Conservation (phyloP, 176 grass and related monocot species). For the Microstegium vimineum region DNA sequence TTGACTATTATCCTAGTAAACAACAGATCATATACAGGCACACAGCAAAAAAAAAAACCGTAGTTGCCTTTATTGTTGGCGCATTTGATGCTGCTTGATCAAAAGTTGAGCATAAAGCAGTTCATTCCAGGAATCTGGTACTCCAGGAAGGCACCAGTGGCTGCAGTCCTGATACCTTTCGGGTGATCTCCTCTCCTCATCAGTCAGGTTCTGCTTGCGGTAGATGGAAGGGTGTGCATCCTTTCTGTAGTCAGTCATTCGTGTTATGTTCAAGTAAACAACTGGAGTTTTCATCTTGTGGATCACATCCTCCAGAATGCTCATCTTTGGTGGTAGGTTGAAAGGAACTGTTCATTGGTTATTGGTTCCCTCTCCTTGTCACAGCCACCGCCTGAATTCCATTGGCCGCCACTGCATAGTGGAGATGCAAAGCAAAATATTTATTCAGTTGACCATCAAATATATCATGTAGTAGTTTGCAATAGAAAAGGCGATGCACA, state of each 20-base stretch:
- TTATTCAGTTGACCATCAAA: neutral
- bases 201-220: constrained; percentile 45
- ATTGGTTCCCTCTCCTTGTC: constrained; percentile 80
- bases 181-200: constrained; percentile 54
- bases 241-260: constrained; percentile 92
- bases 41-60: constrained; percentile 11
- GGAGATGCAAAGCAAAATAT: constrained; percentile 19
- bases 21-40: constrained; percentile 40
- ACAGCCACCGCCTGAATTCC: constrained; percentile 94
- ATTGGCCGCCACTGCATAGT: constrained; percentile 78
- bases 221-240: constrained; percentile 90
- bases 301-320: constrained; percentile 62
- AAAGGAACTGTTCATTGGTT: constrained; percentile 68
- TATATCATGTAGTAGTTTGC: neutral
- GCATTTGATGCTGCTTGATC: constrained; percentile 60
- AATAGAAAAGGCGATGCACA: neutral
- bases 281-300: constrained; percentile 77
- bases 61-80: constrained; percentile 42
- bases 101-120: constrained; percentile 63
- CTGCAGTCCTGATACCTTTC: constrained; percentile 82
- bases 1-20: constrained; percentile 40
- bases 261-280: constrained; percentile 82
- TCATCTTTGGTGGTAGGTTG: constrained; percentile 61
- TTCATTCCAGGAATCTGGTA: constrained; percentile 87
- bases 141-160: constrained; percentile 89